Percentiles rank a stretch among this genome's conserved stretches.
Conservation (phyloP, 345 rosid species). For the Aquilaria yunnanensis region DNA sequence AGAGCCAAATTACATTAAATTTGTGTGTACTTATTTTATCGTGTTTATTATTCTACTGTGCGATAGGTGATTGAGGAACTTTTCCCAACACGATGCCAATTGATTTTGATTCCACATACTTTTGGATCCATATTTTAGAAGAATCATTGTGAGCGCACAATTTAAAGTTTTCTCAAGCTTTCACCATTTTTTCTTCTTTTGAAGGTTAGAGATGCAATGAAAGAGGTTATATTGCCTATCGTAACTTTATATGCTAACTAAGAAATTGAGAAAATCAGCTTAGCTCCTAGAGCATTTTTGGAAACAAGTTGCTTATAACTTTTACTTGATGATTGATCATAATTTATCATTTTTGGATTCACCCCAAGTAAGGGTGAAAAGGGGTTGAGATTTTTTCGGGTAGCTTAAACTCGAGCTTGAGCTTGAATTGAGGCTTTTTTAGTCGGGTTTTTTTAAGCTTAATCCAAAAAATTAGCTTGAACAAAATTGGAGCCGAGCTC, state of each 20-base stretch:
- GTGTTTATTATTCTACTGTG: too few relatives aligned
- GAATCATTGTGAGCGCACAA: not conserved
- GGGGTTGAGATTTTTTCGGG: too few relatives aligned
- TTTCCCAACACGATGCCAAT: conserved; percentile 8
- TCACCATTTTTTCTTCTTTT: conserved; percentile 6
- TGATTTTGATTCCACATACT: conserved; percentile 59
- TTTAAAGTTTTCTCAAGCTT: too few relatives aligned
- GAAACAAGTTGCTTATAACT: conserved; percentile 58
- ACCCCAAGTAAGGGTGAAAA: too few relatives aligned
- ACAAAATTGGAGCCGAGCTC: too few relatives aligned
- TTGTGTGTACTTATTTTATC: too few relatives aligned
- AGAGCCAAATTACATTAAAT: too few relatives aligned
- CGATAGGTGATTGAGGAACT: too few relatives aligned
- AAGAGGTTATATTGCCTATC: conserved; percentile 75
- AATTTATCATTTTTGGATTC: not conserved
- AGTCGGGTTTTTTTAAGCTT: too few relatives aligned
- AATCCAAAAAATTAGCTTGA: too few relatives aligned
- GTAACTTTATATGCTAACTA: conserved; percentile 80
- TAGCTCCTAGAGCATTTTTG: conserved; percentile 73
- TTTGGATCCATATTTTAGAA: not conserved
- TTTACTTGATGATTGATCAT: conserved; percentile 9
- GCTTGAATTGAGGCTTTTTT: too few relatives aligned
- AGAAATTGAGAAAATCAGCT: conserved; percentile 66
- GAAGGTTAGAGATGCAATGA: conserved; percentile 98
- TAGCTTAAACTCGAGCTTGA: too few relatives aligned